Evolutionary conservation across 345 rosid genomes (phyloP), one percentile per base, ranked within the genome.

Genomic region (Crucihimalaya himalaica): DNA sequence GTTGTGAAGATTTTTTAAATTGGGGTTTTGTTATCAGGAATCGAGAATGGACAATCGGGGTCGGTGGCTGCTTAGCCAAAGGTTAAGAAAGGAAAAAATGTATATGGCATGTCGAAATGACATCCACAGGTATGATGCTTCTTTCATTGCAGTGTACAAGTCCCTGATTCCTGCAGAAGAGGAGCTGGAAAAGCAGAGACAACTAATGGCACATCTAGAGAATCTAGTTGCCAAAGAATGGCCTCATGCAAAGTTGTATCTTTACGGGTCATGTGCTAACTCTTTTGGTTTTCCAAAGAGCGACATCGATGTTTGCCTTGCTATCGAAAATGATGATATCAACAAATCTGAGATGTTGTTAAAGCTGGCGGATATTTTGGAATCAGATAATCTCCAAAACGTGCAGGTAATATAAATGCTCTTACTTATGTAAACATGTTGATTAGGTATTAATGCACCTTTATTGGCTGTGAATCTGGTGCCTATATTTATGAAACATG

Each of bases 181-280:
- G 69, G 97, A 92, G 77, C 90, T 79, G 63, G 85, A 80, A 55
- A 95, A 86, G 81, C 99, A 95, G 88, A 84, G 82, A 81, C 97
- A 86, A 59, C 63, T 95, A 40, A 61, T 95, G 45, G 57, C 86
- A 15, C 76, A 82, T 69, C 77, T 95, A 75, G 91, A 88, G 82
- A 87, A 81, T 73, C 79, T 95, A 63, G 93, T 95, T 50, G 63
- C 64, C 78, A 86, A 84, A 74, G 97, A 92, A 68, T 95, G 99
- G 99, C 97, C 99, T 50, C 82, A 84, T 47, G 99, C 97, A 53
- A 83, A 76, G 63, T 74, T 95, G 43, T 92, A 83, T 76, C 91
- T 90, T 5, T 95, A 95, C 72, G 99, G 99, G 66, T 91, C 99
- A 34, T 92, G 99, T 82, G 99, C 97, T 5, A 95, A 85, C 80